phyloP scores from a whole-genome alignment of 192 early-diverging fungal genomes.

The Chytriomyces confervae region DNA sequence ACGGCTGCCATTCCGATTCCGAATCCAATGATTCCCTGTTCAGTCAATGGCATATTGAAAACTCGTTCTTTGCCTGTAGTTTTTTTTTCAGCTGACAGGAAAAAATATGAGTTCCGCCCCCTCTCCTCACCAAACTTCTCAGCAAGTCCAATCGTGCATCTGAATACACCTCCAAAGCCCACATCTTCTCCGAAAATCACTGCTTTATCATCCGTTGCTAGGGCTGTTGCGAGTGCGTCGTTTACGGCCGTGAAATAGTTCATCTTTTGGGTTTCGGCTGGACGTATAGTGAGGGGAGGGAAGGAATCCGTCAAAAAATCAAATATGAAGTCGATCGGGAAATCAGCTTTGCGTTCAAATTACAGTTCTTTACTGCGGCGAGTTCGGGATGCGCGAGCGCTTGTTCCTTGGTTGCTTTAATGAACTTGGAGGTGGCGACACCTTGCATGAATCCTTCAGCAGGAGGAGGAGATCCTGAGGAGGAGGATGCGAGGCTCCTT shows the following conservation, averaged over 20 bases:
- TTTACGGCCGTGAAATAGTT: slow-evolving; percentile 95
- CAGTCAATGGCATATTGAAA: slow-evolving; percentile 95
- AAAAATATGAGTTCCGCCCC: background rate
- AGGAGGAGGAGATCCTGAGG: slow-evolving; percentile 55
- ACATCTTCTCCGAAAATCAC: slow-evolving; percentile 98
- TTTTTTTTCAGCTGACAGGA: background rate
- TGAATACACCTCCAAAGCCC: slow-evolving; percentile 95
- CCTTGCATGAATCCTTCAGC: slow-evolving; percentile 85
- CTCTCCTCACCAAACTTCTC: slow-evolving; percentile 78
- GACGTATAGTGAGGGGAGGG: no score
- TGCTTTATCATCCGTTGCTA: slow-evolving; percentile 85
- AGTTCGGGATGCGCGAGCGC: slow-evolving; percentile 77
- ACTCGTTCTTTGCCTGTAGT: slow-evolving; percentile 74
- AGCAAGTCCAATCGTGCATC: slow-evolving; percentile 87
- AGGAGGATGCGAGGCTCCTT: background rate
- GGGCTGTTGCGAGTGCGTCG: slow-evolving; percentile 85
- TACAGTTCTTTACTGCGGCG: slow-evolving; percentile 54
- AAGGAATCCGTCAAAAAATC: no score
- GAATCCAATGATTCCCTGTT: slow-evolving; percentile 96
- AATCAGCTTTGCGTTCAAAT: background rate
- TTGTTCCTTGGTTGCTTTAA: slow-evolving; percentile 75
- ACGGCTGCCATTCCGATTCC: slow-evolving; percentile 93
- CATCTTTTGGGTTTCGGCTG: slow-evolving; percentile 81
- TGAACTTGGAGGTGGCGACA: slow-evolving; percentile 78
- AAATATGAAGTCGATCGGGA: no score